Base-by-base conservation (phyloP, 2,329 filamentous ascomycete genomes). In the Ophiostoma novo-ulmi region DNA sequence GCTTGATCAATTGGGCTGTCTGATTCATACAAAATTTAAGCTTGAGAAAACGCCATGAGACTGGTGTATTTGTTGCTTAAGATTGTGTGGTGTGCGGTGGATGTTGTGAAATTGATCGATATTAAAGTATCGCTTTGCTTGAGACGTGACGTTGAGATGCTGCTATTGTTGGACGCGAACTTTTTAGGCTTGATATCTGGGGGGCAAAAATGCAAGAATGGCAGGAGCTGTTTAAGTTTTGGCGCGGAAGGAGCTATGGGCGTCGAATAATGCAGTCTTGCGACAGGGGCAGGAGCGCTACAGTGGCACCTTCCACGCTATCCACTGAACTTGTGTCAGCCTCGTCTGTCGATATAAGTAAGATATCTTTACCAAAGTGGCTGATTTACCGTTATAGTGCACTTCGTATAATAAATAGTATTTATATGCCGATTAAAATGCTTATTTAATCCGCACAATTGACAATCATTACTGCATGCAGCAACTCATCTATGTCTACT, bases 261-360 rank as follows among this genome's bases (percentile, higher is more conserved):
- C 44, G 14, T 14, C 7, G 44, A 17, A 20, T 20, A 48, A 20
- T 48, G 44, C 22, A 26, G 22, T 58, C 22, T 55, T 26, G 52
- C 52, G n/a, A 58, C 52, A 26, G 52, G 52, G 52, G 52, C 52
- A 58, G 52, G 52, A 58, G 52, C 52, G n/a, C 48, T 55, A 26
- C 7, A 26, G 52, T 26, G 52, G 22, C 52, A 26, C 52, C 52
- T 58, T 58, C 52, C 52, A n/a, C 44, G 52, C 52, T 26, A 58
- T n/a, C 22, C 52, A 58, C 52, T 58, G 11, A 13, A 58, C 52
- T 31, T 58, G 20, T 58, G 52, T 58, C n/a, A 58, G 52, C n/a
- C 52, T 48, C 17, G 44, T 31, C 31, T 31, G 31, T 48, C 44
- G 44, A n/a, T 48, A 48, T 48, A 1, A n/a, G 2, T 26, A 26